These are phyloP conservation scores for Wallacemonas collosoma DNA, from an alignment of 208 protist genomes.

Conservation along the genomic window DNA sequence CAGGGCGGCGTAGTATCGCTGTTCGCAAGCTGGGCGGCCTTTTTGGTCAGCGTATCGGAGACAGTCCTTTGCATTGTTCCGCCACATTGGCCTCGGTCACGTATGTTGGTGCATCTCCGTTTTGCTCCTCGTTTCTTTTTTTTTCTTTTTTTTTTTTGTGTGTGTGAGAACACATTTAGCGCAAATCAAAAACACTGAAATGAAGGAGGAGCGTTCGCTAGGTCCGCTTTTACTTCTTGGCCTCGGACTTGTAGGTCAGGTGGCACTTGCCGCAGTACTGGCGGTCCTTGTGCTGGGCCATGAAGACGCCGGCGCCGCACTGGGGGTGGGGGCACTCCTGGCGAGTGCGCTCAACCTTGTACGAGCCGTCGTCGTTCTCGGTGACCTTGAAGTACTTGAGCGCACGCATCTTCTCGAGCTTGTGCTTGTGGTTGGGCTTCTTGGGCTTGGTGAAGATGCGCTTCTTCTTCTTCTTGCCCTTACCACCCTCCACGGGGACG, in stretches of 20 bases:
- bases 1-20: too few species aligned
- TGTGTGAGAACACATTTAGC: constrained; percentile 16
- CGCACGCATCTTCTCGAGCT: constrained; percentile 99
- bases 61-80: neutral
- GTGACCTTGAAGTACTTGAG: constrained; percentile 99
- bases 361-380: constrained; percentile 96
- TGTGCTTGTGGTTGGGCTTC: constrained; percentile 98
- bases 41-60: too few species aligned
- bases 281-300: constrained; percentile 98
- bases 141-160: constrained; percentile 1
- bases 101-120: neutral
- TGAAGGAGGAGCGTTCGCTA: constrained; percentile 12
- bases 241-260: constrained; percentile 91
- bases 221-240: constrained; percentile 35
- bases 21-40: too few species aligned
- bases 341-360: constrained; percentile 96
- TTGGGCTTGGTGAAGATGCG: constrained; percentile 99
- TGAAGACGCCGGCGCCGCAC: constrained; percentile 99
- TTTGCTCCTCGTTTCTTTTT: neutral
- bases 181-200: constrained; percentile 18
- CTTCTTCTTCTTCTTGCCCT: constrained; percentile 99
- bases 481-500: constrained; percentile 89
- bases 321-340: constrained; percentile 94
- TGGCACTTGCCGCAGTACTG: constrained; percentile 99
- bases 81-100: too few species aligned